Evolutionary conservation across 495 filamentous ascomycete genomes (phyloP).

Genomic region (Baudoinia panamericana): DNA sequence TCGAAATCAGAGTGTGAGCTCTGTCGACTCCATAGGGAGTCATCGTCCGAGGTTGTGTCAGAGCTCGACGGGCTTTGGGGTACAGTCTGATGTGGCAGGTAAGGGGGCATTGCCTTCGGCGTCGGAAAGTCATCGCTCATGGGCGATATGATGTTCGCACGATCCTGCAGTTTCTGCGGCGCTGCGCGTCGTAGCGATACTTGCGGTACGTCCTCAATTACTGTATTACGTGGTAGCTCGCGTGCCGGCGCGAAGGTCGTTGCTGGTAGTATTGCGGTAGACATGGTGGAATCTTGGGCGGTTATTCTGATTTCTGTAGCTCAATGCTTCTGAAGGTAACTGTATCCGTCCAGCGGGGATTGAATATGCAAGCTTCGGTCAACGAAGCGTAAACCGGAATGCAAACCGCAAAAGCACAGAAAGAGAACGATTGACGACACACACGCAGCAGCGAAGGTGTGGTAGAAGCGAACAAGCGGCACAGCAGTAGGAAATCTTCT

Average conservation of each 20-base stretch:
- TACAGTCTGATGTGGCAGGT: conserved; percentile 34
- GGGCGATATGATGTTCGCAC: conserved; percentile 30
- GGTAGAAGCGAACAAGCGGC: background rate
- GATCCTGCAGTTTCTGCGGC: conserved; percentile 8
- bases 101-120: conserved; percentile 40
- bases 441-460: conserved; percentile 3
- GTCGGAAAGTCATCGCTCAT: conserved; percentile 50
- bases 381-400: conserved; percentile 25
- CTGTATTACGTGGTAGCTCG: conserved; percentile 17
- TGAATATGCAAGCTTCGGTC: conserved; percentile 26
- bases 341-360: conserved; percentile 5
- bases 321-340: conserved; percentile 21
- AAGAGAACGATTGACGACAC: conserved; percentile 5
- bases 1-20: conserved; percentile 57
- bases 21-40: conserved; percentile 30
- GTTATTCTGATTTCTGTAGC: conserved; percentile 11
- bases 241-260: conserved; percentile 45
- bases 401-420: conserved; percentile 11
- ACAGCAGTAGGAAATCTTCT: too few species aligned
- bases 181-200: conserved; percentile 15
- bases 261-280: conserved; percentile 43
- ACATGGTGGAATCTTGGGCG: too few species aligned
- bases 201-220: conserved; percentile 25
- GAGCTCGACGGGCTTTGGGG: conserved; percentile 22
- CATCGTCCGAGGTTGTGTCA: conserved; percentile 35